Base-by-base conservation (phyloP, 805 yeast genomes). In the Dipodascus albidus region DNA sequence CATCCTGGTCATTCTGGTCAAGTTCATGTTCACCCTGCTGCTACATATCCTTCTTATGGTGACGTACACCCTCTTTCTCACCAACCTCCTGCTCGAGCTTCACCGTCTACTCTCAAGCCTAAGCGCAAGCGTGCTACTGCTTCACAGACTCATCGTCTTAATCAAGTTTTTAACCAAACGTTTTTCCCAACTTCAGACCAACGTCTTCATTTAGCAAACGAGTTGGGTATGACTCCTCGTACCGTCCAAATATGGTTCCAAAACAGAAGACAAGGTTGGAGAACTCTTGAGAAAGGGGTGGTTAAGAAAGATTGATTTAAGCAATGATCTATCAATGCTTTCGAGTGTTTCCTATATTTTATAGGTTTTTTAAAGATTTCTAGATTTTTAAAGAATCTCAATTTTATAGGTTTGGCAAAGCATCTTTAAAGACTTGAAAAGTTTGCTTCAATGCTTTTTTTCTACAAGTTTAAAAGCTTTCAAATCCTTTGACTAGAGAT, bases 211-310 rank as follows among this genome's bases (percentile, higher is more conserved):
- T 78, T 89, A 27, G 81, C 95, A 41, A 79, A 77, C 3, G 79
- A 79, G 60, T 84, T 95, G 1, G 85, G 84, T 3, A 83, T 88
- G 86, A 79, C 88, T 19, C 96, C 90, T 59, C 77, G 93, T 59
- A 87, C 91, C 6, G 96, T 89, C 3, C 75, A 96, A 54, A 88
- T 89, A 50, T 89, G 96, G 96, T 87, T 87, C 64, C 96, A 89
- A 67, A 88, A 88, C 65, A 73, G 90, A 60, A 71, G 97, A 15
- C 71, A 67, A 55, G 67, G 67, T 20, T 64, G 66, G 63, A 51
- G 63, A 35, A 52, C 62, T 11, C 33, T 27, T 27, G 33, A 27
- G 33, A 27, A 27, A 11, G 33, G 33, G 11, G 33, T 6, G 33
- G 64, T n/a, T n/a, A n/a, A n/a, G n/a, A n/a, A n/a, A n/a, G n/a